These are phyloP conservation scores for Backusella luteola DNA, from an alignment of 192 early-diverging fungal genomes.

Conservation along the genomic window DNA sequence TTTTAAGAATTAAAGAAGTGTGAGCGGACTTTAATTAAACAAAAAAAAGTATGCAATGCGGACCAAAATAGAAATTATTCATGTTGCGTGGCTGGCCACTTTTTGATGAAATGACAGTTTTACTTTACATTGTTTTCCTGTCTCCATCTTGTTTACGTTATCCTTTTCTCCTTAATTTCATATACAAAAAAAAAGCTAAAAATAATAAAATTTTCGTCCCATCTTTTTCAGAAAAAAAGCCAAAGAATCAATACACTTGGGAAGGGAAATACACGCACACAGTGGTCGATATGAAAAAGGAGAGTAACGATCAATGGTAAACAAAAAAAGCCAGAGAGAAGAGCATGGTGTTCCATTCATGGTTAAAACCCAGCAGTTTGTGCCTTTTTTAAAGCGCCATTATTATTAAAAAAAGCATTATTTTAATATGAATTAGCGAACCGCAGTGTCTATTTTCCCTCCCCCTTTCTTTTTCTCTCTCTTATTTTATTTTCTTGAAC, in stretches of 20 bases:
- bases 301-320: not conserved
- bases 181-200: not conserved
- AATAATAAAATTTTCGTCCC: not conserved
- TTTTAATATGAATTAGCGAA: slow-evolving; percentile 8
- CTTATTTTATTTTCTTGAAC: not conserved
- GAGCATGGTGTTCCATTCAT: not conserved
- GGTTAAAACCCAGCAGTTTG: slow-evolving; percentile 3
- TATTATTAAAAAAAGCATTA: slow-evolving; percentile 36
- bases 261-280: not conserved
- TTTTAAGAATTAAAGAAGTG: not conserved
- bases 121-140: not conserved
- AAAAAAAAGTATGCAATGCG: not conserved
- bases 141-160: not conserved
- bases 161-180: not conserved
- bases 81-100: not conserved
- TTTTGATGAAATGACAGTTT: slow-evolving; percentile 1
- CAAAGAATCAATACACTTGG: not conserved
- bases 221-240: not conserved
- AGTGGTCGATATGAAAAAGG: not conserved
- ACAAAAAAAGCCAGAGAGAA: not conserved
- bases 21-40: not conserved
- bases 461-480: not conserved
- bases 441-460: slow-evolving; percentile 8
- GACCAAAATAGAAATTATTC: slow-evolving; percentile 2
- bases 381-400: slow-evolving; percentile 44